phyloP scores from a whole-genome alignment of 2,329 filamentous ascomycete genomes.

The Arachnomyces sp. region DNA sequence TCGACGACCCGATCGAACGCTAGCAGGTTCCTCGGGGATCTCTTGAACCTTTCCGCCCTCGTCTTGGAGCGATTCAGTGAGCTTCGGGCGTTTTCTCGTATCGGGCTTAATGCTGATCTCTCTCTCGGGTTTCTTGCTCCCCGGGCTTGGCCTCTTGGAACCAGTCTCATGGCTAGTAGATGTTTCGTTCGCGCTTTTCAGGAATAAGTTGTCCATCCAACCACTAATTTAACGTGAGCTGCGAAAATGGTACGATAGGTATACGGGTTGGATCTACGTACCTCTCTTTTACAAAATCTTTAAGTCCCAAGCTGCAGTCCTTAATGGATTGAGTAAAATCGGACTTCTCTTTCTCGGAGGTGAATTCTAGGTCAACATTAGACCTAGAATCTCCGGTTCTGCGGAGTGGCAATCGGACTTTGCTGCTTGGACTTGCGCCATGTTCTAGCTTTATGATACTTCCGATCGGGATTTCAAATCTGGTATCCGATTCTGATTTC shows the following conservation, averaged over 20 bases:
- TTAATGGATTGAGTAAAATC: constrained; percentile 15
- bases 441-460: too few species aligned
- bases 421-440: not conserved
- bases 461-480: too few species aligned
- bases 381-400: too few species aligned
- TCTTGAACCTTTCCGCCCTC: too few species aligned
- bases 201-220: constrained; percentile 28
- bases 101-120: constrained; percentile 6
- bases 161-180: constrained; percentile 2
- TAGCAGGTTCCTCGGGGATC: too few species aligned
- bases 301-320: constrained; percentile 5
- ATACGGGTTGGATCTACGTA: constrained; percentile 13
- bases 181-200: constrained; percentile 7
- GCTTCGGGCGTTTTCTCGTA: constrained; percentile 20
- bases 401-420: constrained; percentile 1
- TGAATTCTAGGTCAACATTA: constrained; percentile 25
- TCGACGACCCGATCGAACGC: too few species aligned
- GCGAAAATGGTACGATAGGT: not conserved
- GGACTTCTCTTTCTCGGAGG: constrained; percentile 14
- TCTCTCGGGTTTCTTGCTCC: constrained; percentile 5
- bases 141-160: constrained; percentile 13
- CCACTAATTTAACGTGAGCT: constrained; percentile 17
- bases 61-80: constrained; percentile 22
- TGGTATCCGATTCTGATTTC: too few species aligned
- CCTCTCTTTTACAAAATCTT: constrained; percentile 16